Percentiles rank a stretch among this genome's conserved stretches.
Evolutionary conservation across 202 grass and related monocot genomes (phyloP).

Genomic region (Sporobolus alterniflorus): DNA sequence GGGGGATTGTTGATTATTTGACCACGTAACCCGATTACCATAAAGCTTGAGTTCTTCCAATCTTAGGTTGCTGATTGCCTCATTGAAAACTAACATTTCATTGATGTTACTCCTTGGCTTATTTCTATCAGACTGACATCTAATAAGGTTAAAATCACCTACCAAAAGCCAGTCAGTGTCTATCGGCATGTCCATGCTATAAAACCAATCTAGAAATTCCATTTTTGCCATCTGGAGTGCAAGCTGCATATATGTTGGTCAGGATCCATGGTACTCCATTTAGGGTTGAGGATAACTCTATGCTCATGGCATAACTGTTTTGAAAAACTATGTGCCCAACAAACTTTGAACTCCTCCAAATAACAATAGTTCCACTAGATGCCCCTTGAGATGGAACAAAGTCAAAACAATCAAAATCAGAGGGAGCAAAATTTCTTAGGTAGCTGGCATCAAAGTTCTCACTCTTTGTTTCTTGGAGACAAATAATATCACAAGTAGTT

Average conservation of each 20-base stretch:
- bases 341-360: background rate
- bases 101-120: background rate
- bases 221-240: background rate
- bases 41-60: background rate
- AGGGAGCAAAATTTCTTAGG: background rate
- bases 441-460: background rate
- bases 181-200: background rate
- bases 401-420: background rate
- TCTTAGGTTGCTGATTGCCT: background rate
- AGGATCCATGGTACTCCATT: no score
- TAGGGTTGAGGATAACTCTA: no score
- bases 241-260: background rate
- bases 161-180: background rate
- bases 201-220: background rate
- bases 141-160: background rate
- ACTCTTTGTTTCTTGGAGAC: background rate
- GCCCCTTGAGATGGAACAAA: background rate
- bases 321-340: background rate
- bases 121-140: background rate
- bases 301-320: background rate
- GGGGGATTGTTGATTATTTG: background rate
- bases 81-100: background rate
- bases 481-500: background rate
- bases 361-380: background rate
- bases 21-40: background rate